A percentile compares a stretch with the other conserved stretches of the same genome.
phyloP scores from a whole-genome alignment of 495 filamentous ascomycete species.

The Schizothecium vesticola region DNA sequence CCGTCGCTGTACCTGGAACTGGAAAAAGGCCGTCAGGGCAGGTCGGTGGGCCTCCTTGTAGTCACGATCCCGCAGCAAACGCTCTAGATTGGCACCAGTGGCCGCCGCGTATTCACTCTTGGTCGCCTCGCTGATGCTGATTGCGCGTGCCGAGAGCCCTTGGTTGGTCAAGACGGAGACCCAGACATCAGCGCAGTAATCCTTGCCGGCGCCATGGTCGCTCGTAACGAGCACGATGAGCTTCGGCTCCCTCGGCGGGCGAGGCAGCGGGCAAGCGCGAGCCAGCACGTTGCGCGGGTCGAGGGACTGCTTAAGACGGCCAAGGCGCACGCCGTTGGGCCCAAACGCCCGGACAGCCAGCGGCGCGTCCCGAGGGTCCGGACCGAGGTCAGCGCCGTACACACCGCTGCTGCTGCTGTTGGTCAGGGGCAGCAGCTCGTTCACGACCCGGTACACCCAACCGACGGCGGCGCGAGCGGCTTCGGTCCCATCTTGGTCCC shows the following conservation, averaged over 20 bases:
- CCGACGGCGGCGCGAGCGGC: slow-evolving; percentile 36
- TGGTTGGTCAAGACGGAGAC: slow-evolving; percentile 37
- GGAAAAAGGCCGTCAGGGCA: slow-evolving; percentile 50
- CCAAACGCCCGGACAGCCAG: slow-evolving; percentile 56
- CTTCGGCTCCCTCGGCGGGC: slow-evolving; percentile 36
- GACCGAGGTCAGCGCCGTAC: slow-evolving; percentile 59
- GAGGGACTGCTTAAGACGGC: slow-evolving; percentile 45
- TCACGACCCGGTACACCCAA: slow-evolving; percentile 55
- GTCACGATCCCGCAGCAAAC: slow-evolving; percentile 47
- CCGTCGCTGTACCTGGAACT: slow-evolving; percentile 41
- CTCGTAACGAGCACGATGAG: slow-evolving; percentile 59
- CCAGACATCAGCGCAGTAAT: slow-evolving; percentile 56
- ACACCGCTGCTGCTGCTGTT: slow-evolving; percentile 47
- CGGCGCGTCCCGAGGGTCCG: slow-evolving; percentile 52
- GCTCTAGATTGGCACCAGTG: slow-evolving; percentile 46
- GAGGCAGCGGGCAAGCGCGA: slow-evolving; percentile 51
- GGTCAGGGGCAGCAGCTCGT: slow-evolving; percentile 43
- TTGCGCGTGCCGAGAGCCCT: slow-evolving; percentile 38
- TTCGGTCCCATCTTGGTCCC: slow-evolving; percentile 50
- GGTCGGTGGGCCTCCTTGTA: slow-evolving; percentile 61
- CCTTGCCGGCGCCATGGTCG: slow-evolving; percentile 54
- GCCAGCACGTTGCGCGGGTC: slow-evolving; percentile 52
- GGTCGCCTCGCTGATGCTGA: slow-evolving; percentile 56
- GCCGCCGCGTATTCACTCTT: slow-evolving; percentile 56
- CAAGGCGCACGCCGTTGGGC: slow-evolving; percentile 45